Percentiles rank a stretch among this genome's conserved stretches.
Conservation (phyloP, 768 basidiomycete genomes). For the Sporobolomyces phaffii region DNA sequence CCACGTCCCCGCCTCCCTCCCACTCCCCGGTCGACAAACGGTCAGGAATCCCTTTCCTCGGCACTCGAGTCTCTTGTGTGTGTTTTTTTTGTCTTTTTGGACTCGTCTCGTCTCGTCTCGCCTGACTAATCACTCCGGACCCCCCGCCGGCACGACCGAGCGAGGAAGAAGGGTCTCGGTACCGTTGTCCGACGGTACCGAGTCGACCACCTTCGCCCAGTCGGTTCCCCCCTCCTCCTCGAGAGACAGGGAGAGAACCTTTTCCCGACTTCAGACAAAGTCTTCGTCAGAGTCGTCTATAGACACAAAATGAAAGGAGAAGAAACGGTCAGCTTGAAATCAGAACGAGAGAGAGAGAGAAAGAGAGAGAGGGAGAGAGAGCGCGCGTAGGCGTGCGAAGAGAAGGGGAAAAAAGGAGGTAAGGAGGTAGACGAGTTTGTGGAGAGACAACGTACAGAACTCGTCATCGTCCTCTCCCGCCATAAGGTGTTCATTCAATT, state of each 20-base stretch:
- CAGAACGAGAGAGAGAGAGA: background rate
- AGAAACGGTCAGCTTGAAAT: background rate
- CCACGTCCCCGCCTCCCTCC: background rate
- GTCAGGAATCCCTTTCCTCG: background rate
- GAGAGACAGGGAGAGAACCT: conserved; percentile 23
- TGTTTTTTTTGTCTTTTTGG: background rate
- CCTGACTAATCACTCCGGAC: background rate
- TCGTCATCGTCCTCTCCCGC: conserved; percentile 46
- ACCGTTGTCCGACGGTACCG: background rate
- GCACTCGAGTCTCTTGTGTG: background rate
- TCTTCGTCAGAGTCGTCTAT: conserved; percentile 15
- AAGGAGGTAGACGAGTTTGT: background rate
- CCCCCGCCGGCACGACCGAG: background rate
- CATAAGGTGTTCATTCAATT: conserved; percentile 54
- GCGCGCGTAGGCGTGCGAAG: background rate
- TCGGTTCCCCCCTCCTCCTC: conserved; percentile 25
- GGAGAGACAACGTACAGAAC: conserved; percentile 37
- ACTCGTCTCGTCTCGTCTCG: background rate
- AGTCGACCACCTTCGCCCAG: background rate
- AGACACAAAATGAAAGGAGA: background rate
- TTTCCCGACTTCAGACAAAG: conserved; percentile 15
- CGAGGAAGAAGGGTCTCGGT: no score
- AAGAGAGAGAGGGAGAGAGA: background rate
- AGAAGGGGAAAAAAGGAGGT: background rate
- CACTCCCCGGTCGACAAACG: background rate